Conservation (phyloP, 768 basidiomycete genomes). For the Rhizopogon roseolus region DNA sequence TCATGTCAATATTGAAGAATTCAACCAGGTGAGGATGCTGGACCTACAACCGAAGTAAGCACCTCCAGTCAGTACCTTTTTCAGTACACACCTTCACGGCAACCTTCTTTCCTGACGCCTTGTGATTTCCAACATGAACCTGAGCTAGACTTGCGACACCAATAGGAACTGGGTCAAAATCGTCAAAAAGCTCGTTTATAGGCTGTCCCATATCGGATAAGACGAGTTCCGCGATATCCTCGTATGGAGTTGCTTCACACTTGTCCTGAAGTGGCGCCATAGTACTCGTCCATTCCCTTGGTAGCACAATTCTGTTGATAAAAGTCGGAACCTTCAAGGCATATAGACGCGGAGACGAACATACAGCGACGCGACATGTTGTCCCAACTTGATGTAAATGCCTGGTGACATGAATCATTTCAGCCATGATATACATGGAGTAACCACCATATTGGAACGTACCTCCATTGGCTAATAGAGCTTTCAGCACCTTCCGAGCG, state of each 20-base stretch:
- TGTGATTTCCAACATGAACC: constrained; percentile 81
- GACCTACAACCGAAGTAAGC: constrained; percentile 35
- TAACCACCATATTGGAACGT: constrained; percentile 14
- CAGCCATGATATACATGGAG: background rate
- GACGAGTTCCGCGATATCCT: constrained; percentile 74
- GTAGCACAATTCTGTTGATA: constrained; percentile 44
- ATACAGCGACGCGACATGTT: constrained; percentile 73
- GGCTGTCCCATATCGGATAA: constrained; percentile 70
- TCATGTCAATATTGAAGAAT: constrained; percentile 88
- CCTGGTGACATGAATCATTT: constrained; percentile 33
- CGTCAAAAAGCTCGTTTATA: constrained; percentile 72
- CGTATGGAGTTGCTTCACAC: constrained; percentile 84
- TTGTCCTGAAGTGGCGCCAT: constrained; percentile 79
- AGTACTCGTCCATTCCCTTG: constrained; percentile 56
- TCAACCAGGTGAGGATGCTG: constrained; percentile 94
- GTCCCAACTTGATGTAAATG: constrained; percentile 86
- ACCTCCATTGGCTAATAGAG: constrained; percentile 90
- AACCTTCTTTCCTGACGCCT: constrained; percentile 65
- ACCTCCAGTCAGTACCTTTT: background rate
- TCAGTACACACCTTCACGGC: constrained; percentile 70
- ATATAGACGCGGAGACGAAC: constrained; percentile 22
- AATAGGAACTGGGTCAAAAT: constrained; percentile 84
- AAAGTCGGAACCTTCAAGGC: constrained; percentile 7
- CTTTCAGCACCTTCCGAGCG: constrained; percentile 71
- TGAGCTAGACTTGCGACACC: constrained; percentile 97